A percentile compares a stretch with the other conserved stretches of the same genome.
phyloP scores from a whole-genome alignment of 495 filamentous ascomycete genomes.

The Cercophora samala region DNA sequence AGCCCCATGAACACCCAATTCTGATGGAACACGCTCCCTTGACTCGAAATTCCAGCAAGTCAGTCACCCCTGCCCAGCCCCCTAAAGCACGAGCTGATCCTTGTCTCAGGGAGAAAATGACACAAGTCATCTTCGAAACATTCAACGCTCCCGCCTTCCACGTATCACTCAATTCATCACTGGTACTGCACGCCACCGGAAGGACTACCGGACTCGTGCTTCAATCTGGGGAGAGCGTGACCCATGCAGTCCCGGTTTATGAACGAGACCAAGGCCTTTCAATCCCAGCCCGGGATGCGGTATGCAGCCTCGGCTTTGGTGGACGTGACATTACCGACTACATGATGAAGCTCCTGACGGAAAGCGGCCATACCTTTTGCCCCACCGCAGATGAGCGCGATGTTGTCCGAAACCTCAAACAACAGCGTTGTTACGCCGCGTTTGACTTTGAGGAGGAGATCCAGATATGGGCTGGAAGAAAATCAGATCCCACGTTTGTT shows the following conservation, averaged over 20 bases:
- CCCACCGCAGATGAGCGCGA: conserved; percentile 98
- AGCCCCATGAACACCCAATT: conserved; percentile 99
- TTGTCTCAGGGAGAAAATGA: conserved; percentile 85
- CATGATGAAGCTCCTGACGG: conserved; percentile 98
- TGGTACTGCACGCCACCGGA: conserved; percentile 98
- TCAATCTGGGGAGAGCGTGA: conserved; percentile 99
- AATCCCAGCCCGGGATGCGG: conserved; percentile 95
- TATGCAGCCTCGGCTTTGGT: conserved; percentile 99
- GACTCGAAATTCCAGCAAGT: conserved; percentile 96
- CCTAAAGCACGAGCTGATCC: no score
- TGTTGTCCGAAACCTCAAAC: conserved; percentile 99
- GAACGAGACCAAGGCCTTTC: conserved; percentile 61
- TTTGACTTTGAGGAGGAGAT: conserved; percentile 99
- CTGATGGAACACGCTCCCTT: conserved; percentile 98
- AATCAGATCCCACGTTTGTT: conserved; percentile 42
- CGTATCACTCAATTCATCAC: conserved; percentile 98
- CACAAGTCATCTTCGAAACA: conserved; percentile 99
- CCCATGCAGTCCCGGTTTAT: conserved; percentile 99
- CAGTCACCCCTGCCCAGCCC: no score
- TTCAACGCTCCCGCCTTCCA: conserved; percentile 99
- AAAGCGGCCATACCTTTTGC: conserved; percentile 96
- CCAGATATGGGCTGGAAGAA: conserved; percentile 90
- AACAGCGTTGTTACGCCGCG: conserved; percentile 99
- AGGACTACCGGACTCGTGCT: conserved; percentile 99
- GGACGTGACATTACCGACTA: conserved; percentile 99